A percentile compares a stretch with the other conserved stretches of the same genome.
phyloP scores from a whole-genome alignment of 2,329 filamentous ascomycete genomes.

The Trichoderma guizhouense region DNA sequence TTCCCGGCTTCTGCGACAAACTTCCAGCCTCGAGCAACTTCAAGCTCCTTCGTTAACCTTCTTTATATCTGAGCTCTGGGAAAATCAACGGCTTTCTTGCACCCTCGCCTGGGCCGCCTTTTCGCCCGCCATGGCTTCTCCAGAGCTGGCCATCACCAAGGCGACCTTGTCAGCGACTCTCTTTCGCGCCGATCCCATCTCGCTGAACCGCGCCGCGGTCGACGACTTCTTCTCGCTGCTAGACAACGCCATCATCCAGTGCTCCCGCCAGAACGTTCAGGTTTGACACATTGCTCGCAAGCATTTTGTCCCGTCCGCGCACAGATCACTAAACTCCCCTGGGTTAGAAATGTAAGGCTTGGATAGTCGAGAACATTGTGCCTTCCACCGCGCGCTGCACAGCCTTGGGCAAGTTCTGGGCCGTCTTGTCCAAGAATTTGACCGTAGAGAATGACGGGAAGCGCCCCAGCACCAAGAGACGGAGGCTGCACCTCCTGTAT shows the following conservation, averaged over 20 bases:
- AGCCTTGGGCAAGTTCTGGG: constrained; percentile 72
- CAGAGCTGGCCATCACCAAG: constrained; percentile 73
- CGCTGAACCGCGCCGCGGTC: constrained; percentile 66
- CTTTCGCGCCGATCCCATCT: constrained; percentile 68
- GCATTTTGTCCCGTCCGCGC: neutral
- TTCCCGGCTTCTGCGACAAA: neutral
- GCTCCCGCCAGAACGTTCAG: constrained; percentile 81
- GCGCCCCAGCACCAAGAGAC: constrained; percentile 59
- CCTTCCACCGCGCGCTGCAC: constrained; percentile 63
- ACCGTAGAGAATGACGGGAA: constrained; percentile 26
- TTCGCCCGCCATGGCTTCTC: constrained; percentile 56
- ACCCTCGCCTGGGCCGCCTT: neutral
- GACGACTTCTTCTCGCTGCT: constrained; percentile 65
- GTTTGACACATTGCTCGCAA: constrained; percentile 56
- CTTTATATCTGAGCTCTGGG: constrained; percentile 12
- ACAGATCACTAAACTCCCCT: constrained; percentile 25
- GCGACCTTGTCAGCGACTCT: constrained; percentile 72
- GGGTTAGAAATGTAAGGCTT: constrained; percentile 79
- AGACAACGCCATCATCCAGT: constrained; percentile 62
- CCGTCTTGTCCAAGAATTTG: constrained; percentile 56
- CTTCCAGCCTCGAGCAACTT: neutral
- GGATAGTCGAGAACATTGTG: constrained; percentile 71
- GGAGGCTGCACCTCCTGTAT: constrained; percentile 72
- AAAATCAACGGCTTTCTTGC: neutral
- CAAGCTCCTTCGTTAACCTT: neutral